Percentiles rank a stretch among this genome's conserved stretches.
Evolutionary conservation across 1,139 yeast species (phyloP).

Genomic region (Geotrichum reessii): DNA sequence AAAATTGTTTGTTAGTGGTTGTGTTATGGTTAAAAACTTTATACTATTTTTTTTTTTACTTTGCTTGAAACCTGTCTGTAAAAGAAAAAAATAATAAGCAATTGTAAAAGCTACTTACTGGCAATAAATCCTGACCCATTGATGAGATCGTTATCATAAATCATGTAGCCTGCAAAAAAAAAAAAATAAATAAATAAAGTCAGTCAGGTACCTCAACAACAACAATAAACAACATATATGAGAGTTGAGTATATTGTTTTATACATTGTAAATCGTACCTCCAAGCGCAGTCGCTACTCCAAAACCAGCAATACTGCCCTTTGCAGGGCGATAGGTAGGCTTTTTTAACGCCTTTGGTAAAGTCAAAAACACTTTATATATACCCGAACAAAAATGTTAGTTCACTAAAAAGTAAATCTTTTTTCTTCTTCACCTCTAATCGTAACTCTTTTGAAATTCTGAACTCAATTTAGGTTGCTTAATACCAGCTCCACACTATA

Average conservation of each 20-base stretch:
- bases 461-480: too few relatives aligned
- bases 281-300: conserved; percentile 73
- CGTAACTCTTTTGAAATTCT: too few relatives aligned
- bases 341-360: conserved; percentile 27
- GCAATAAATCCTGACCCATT: conserved; percentile 85
- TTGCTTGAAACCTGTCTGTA: background rate
- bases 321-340: conserved; percentile 42
- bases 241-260: background rate
- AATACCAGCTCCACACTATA: too few relatives aligned
- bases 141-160: conserved; percentile 69
- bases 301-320: conserved; percentile 47
- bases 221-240: background rate
- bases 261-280: conserved; percentile 36
- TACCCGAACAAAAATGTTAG: background rate
- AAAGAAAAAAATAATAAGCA: background rate
- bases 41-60: background rate
- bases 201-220: background rate
- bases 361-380: conserved; percentile 27
- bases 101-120: conserved; percentile 26
- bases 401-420: background rate
- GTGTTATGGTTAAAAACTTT: background rate
- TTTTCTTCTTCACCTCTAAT: too few relatives aligned
- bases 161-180: conserved; percentile 45
- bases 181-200: background rate
- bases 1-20: background rate